Evolutionary conservation across 2,329 filamentous ascomycete genomes (phyloP).

Genomic region (Cercospora zeina): DNA sequence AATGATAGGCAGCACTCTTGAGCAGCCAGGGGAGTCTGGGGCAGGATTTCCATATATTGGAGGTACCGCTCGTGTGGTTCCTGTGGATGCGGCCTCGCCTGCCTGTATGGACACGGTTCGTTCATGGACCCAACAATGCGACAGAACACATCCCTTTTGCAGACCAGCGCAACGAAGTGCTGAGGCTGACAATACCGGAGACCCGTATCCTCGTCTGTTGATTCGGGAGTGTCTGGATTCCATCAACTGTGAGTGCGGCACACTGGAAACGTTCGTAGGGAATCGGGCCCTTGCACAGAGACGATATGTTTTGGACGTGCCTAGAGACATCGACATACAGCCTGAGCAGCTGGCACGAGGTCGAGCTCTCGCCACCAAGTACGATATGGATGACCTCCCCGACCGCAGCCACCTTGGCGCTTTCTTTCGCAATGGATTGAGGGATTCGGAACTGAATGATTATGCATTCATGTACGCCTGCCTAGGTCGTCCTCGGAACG

Average conservation of each 20-base stretch:
- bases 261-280: background rate
- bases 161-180: too few relatives aligned
- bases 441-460: background rate
- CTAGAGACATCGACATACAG: background rate
- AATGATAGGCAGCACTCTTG: background rate
- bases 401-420: background rate
- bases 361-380: background rate
- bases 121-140: background rate
- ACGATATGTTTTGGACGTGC: background rate
- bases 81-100: background rate
- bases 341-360: background rate
- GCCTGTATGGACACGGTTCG: background rate
- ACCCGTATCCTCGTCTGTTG: background rate
- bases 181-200: too few relatives aligned
- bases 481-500: background rate
- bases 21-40: background rate
- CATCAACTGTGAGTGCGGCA: background rate
- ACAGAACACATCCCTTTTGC: background rate
- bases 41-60: background rate
- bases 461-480: background rate
- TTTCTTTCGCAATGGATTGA: background rate
- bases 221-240: background rate
- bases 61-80: background rate
- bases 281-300: background rate
- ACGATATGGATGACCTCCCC: background rate